Evolutionary conservation across 2,329 filamentous ascomycete species (phyloP).

Genomic region (Lasiodiplodia citricola): DNA sequence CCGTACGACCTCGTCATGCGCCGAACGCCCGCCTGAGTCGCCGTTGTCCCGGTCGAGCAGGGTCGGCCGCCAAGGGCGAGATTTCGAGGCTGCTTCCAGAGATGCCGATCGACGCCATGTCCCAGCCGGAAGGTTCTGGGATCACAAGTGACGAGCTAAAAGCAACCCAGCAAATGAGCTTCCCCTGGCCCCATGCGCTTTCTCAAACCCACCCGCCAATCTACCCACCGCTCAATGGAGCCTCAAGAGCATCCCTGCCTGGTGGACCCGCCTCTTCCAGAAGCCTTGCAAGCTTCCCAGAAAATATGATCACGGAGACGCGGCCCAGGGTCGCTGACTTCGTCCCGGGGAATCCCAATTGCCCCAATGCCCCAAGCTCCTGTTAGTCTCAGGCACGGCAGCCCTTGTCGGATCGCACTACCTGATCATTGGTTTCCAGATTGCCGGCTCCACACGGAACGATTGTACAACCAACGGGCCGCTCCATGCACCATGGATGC

Average conservation of each 20-base stretch:
- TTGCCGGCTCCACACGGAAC: constrained; percentile 20
- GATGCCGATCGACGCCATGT: constrained; percentile 26
- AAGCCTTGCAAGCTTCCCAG: constrained; percentile 11
- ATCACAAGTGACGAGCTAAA: constrained; percentile 25
- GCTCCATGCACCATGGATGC: constrained; percentile 24
- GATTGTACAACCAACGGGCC: constrained; percentile 25
- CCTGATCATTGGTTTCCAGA: constrained; percentile 23
- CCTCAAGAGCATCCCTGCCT: constrained; percentile 5
- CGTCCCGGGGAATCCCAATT: constrained; percentile 15
- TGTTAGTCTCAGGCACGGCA: constrained; percentile 22
- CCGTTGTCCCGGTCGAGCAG: background rate
- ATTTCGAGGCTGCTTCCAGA: constrained; percentile 18
- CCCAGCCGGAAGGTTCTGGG: constrained; percentile 24
- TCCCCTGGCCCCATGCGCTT: constrained; percentile 21
- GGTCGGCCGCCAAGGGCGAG: background rate
- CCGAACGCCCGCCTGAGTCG: background rate
- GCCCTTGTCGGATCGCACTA: constrained; percentile 13
- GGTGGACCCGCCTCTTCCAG: constrained; percentile 22
- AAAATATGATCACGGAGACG: constrained; percentile 13
- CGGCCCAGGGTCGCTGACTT: constrained; percentile 2
- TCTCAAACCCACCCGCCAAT: constrained; percentile 3
- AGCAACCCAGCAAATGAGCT: constrained; percentile 20
- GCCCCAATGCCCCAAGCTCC: constrained; percentile 18
- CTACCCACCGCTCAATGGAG: background rate
- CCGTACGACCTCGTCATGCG: constrained; percentile 14